Conservation (phyloP, 2,329 filamentous ascomycete species). For the Beauveria pseudobassiana region DNA sequence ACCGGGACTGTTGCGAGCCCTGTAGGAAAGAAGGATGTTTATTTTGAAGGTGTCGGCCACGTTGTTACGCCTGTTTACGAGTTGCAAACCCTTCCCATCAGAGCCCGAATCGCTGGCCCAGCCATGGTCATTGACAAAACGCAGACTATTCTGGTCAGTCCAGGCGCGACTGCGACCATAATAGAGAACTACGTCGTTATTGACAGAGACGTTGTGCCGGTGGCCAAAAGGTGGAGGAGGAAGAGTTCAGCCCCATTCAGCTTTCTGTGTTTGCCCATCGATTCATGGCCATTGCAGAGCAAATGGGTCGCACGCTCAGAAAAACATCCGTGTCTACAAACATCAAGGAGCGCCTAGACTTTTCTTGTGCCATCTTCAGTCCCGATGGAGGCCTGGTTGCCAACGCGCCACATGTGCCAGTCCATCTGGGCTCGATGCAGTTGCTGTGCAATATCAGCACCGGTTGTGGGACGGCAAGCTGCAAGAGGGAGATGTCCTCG, state of each 20-base stretch:
- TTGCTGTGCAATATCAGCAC: slow-evolving; percentile 63
- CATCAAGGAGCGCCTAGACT: slow-evolving; percentile 74
- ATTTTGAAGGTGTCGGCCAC: slow-evolving; percentile 17
- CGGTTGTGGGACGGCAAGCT: slow-evolving; percentile 53
- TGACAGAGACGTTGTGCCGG: slow-evolving; percentile 15
- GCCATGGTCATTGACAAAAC: slow-evolving; percentile 58
- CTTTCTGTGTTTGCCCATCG: slow-evolving; percentile 71
- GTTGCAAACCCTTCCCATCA: slow-evolving; percentile 16
- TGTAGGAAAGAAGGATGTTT: slow-evolving; percentile 14
- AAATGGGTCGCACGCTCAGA: slow-evolving; percentile 74
- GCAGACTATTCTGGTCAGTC: slow-evolving; percentile 66
- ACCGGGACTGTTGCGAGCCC: slow-evolving; percentile 14
- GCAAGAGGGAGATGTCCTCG: slow-evolving; percentile 27
- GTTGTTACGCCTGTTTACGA: slow-evolving; percentile 21
- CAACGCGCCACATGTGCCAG: slow-evolving; percentile 68
- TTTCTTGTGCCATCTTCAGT: slow-evolving; percentile 74
- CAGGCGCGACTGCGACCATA: slow-evolving; percentile 25
- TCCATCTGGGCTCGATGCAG: slow-evolving; percentile 73
- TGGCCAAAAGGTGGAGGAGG: slow-evolving; percentile 6
- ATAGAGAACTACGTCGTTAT: slow-evolving; percentile 29
- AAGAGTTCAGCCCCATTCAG: slow-evolving; percentile 48
- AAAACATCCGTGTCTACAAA: slow-evolving; percentile 73
- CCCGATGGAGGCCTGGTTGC: slow-evolving; percentile 65
- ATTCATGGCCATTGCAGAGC: slow-evolving; percentile 80
- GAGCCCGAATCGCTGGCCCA: slow-evolving; percentile 21